Evolutionary conservation across 2,329 filamentous ascomycete species (phyloP).

Genomic region (Fonsecaea multimorphosa): DNA sequence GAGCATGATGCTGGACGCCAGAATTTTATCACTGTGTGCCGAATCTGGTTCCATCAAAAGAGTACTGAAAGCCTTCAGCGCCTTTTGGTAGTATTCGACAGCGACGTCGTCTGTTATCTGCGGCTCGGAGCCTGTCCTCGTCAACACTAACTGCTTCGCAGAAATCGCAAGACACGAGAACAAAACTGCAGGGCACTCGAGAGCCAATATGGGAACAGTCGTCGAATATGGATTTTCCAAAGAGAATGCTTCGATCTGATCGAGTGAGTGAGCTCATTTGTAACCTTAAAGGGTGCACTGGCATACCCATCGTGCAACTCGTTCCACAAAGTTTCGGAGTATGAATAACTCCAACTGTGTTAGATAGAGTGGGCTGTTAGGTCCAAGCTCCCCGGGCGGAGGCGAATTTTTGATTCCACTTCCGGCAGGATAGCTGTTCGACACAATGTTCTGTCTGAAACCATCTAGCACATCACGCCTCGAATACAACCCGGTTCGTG

Average conservation of each 20-base stretch:
- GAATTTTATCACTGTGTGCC: conserved; percentile 14
- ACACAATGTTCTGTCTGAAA: not conserved
- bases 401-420: not conserved
- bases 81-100: conserved; percentile 1
- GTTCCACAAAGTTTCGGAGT: conserved; percentile 14
- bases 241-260: conserved; percentile 18
- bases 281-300: not conserved
- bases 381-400: not conserved
- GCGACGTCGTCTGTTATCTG: not conserved
- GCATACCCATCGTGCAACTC: conserved; percentile 9
- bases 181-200: conserved; percentile 11
- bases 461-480: not conserved
- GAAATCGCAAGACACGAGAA: conserved; percentile 13
- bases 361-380: not conserved
- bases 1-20: conserved; percentile 22
- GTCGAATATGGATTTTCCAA: conserved; percentile 12
- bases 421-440: not conserved
- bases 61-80: conserved; percentile 11
- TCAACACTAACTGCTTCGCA: not conserved
- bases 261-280: not conserved
- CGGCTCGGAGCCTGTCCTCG: not conserved
- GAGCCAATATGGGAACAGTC: conserved; percentile 7
- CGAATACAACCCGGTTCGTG: not conserved
- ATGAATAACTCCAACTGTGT: conserved; percentile 10
- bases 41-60: conserved; percentile 11